These are phyloP conservation scores for Pinus tabuliformis DNA, from an alignment of 75 land plant species.

Conservation along the genomic window DNA sequence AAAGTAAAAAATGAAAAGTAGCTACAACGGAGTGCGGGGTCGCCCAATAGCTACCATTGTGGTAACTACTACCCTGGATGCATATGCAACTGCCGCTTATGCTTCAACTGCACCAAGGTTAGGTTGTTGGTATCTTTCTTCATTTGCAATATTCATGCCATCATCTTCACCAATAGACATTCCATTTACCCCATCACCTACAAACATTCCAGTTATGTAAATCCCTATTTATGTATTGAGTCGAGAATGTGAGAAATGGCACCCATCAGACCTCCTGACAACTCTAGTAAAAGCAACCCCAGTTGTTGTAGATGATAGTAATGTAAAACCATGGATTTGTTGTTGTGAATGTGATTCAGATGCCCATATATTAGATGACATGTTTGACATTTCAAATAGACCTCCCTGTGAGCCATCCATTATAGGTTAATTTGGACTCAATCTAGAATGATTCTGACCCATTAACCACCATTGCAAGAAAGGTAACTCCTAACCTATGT, in stretches of 20 bases:
- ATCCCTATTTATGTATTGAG: background rate
- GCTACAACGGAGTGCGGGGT: constrained; percentile 59
- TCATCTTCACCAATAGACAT: constrained; percentile 4
- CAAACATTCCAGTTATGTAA: too few species aligned
- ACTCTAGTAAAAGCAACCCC: constrained; percentile 6
- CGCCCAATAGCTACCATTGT: constrained; percentile 72
- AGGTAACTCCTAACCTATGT: constrained; percentile 66
- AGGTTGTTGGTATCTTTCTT: constrained; percentile 22
- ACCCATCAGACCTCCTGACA: constrained; percentile 25
- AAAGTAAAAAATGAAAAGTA: background rate
- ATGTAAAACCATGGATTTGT: background rate
- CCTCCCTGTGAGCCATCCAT: constrained; percentile 9
- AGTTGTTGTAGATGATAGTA: background rate
- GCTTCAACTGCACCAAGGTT: constrained; percentile 7
- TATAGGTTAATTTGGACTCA: constrained; percentile 15
- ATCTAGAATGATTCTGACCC: constrained; percentile 59
- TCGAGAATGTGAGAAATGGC: constrained; percentile 16
- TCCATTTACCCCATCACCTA: background rate
- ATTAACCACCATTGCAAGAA: constrained; percentile 82
- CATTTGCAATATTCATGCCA: background rate
- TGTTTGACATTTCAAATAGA: constrained; percentile 16
- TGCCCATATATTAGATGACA: background rate
- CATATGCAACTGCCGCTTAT: constrained; percentile 39
- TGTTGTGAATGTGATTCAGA: background rate
- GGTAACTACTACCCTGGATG: constrained; percentile 20